A percentile compares a stretch with the other conserved stretches of the same genome.
Conservation (phyloP, 768 basidiomycete genomes). For the Kwoniella sp. region DNA sequence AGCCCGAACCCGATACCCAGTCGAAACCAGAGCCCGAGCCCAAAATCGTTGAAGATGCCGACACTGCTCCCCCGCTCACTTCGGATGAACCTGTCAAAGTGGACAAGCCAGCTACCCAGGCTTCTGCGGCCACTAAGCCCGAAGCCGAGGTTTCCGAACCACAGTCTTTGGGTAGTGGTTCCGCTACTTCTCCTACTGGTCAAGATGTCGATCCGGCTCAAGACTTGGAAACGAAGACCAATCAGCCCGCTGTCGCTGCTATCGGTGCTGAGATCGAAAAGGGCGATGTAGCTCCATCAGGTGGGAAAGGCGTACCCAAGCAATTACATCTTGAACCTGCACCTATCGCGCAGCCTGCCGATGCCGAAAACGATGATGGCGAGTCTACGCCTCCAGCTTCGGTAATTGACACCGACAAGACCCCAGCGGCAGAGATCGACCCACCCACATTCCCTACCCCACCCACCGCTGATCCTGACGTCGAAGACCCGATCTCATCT, state of each 20-base stretch:
- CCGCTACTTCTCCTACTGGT: not conserved
- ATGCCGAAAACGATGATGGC: not conserved
- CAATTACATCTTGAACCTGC: constrained; percentile 46
- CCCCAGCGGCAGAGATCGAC: constrained; percentile 4
- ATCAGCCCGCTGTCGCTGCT: constrained; percentile 21
- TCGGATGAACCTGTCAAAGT: not conserved
- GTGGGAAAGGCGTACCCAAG: constrained; percentile 5
- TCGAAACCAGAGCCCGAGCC: no score
- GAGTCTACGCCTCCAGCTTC: not conserved
- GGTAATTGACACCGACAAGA: not conserved
- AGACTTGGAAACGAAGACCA: constrained; percentile 14
- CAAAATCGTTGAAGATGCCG: not conserved
- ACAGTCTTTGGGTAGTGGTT: not conserved
- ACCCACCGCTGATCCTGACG: constrained; percentile 27
- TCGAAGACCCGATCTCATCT: constrained; percentile 18
- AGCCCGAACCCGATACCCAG: not conserved
- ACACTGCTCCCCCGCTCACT: not conserved
- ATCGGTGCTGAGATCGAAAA: constrained; percentile 14
- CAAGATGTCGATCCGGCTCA: not conserved
- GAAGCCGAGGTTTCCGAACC: not conserved
- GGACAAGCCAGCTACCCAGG: not conserved
- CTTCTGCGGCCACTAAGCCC: not conserved
- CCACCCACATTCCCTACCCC: constrained; percentile 31
- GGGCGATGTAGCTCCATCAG: constrained; percentile 1
- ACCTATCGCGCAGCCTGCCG: constrained; percentile 41